Evolutionary conservation across 1,284 basidiomycete genomes (phyloP).

Genomic region (Ustilago sp.): DNA sequence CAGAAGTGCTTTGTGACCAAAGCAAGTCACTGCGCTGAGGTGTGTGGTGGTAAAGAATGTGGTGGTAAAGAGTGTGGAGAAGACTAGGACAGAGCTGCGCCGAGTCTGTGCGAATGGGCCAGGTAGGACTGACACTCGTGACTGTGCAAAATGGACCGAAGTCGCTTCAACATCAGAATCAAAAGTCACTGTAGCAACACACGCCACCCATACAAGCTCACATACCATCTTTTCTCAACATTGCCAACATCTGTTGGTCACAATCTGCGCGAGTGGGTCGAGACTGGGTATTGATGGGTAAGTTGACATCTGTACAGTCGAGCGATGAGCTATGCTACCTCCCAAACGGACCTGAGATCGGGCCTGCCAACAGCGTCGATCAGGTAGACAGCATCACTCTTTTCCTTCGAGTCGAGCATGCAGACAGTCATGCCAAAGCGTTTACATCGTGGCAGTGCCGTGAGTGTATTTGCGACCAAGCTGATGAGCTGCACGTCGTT

Average conservation of each 20-base stretch:
- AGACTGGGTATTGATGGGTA: neutral
- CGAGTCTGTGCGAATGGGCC: slow-evolving; percentile 10
- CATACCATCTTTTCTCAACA: neutral
- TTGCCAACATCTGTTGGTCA: neutral
- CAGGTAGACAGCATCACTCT: slow-evolving; percentile 17
- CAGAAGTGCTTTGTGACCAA: neutral
- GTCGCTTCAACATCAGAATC: neutral
- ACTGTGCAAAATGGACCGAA: slow-evolving; percentile 9
- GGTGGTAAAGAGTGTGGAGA: slow-evolving; percentile 1
- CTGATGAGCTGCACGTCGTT: neutral
- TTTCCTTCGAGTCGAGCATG: slow-evolving; percentile 39
- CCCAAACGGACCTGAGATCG: slow-evolving; percentile 31
- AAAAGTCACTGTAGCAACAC: neutral
- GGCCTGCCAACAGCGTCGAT: slow-evolving; percentile 19
- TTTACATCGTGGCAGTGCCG: slow-evolving; percentile 32
- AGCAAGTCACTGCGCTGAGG: neutral
- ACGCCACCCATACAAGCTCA: neutral
- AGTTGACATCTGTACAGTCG: too few relatives aligned
- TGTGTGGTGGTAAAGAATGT: neutral
- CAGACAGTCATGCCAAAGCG: slow-evolving; percentile 38
- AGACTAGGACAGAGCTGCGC: neutral
- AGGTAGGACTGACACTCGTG: neutral
- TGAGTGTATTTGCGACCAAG: slow-evolving; percentile 4
- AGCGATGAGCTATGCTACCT: slow-evolving; percentile 15
- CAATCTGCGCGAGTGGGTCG: neutral